Evolutionary conservation across 495 filamentous ascomycete species (phyloP), one percentile per base, ranked within the genome.

Genomic region (Podospora conica): DNA sequence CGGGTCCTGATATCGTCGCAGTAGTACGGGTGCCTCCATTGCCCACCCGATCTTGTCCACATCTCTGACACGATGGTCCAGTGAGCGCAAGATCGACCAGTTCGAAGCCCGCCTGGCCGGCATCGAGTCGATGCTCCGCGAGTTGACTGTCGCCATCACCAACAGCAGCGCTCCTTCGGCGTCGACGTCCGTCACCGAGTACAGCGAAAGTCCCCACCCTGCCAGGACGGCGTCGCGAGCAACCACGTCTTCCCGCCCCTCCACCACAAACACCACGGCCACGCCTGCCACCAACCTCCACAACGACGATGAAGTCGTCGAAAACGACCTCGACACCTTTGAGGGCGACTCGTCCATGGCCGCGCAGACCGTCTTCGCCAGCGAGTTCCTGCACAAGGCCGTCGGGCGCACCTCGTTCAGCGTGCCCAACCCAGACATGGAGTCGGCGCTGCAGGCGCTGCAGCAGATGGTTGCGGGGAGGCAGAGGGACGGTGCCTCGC

Each of bases 71-170:
- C 33, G 10, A 67, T 15, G 8, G 24, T 20, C 20, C 61, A 90
- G 87, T 73, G 88, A 90, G 74, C 81, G 79, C 66, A 90, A 90
- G 74, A 88, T 90, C 57, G 87, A 90, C 69, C 73, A 82, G 28
- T 88, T 90, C 60, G 87, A 87, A 68, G 77, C 84, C 55, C 86
- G 87, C 5, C 81, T 90, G 8, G 82, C 78, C 3, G 78, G 79
- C 53, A 90, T 90, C 62, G 88, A 83, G 69, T 66, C 76, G 22
- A 77, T 84, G 63, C 77, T 90, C 1, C 78, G 76, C 23, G 77
- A 75, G 48, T 64, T 82, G 60, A 69, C 77, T 24, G 59, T 75
- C 56, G 76, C 71, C 62, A 62, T 29, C 24, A 55, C 56, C 59
- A 53, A 64, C 12, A 53, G 25, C 54, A 29, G 55, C 27, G 33